Base-by-base conservation (phyloP, 1,284 basidiomycete species). In the Boletus holoroseus region DNA sequence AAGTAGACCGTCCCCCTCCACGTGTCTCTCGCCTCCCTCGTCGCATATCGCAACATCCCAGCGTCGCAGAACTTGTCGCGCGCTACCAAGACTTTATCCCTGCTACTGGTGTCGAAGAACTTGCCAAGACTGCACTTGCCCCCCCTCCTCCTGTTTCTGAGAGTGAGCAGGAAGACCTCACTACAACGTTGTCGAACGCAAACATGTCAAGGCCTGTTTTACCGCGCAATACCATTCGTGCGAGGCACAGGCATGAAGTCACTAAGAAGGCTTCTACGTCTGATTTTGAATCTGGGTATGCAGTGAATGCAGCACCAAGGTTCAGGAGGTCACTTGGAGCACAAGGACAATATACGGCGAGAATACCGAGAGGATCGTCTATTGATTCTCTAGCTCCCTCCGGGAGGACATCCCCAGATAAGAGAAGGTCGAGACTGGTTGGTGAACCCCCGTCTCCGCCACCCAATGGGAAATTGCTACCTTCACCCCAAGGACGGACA, bases 231-330 rank as follows among this genome's bases (percentile, higher is more conserved):
- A 63, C 65, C n/a, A 51, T 64, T 15, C 76, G 79, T 34, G 76
- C 67, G n/a, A 81, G 76, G 59, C 73, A 70, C 37, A 73, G 75
- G 54, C 73, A 73, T 32, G 64, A 73, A 44, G 66, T 76, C 32
- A 59, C 69, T 15, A 76, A 73, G 61, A 85, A 80, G 54, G 69
- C 77, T 11, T 88, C 87, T 0, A 74, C 79, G 0, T 93, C 91
- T 2, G 92, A 94, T 64, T 91, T 90, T 41, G 91, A 94, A 67
- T 80, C 87, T 51, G 82, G 91, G 48, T 94, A 94, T 67, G 91
- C 91, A 3, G 86, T 83, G n/a, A 92, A 91, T 60, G 82, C 91
- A 53, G 87, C 85, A 3, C 85, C 87, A 2, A 76, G 77, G 55
- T 55, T 67, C 59, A 70, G 77, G 58, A 68, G 79, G 55, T 64